A percentile compares a stretch with the other conserved stretches of the same genome.
Evolutionary conservation across 768 basidiomycete species (phyloP).

Genomic region (Russula dissimulans): DNA sequence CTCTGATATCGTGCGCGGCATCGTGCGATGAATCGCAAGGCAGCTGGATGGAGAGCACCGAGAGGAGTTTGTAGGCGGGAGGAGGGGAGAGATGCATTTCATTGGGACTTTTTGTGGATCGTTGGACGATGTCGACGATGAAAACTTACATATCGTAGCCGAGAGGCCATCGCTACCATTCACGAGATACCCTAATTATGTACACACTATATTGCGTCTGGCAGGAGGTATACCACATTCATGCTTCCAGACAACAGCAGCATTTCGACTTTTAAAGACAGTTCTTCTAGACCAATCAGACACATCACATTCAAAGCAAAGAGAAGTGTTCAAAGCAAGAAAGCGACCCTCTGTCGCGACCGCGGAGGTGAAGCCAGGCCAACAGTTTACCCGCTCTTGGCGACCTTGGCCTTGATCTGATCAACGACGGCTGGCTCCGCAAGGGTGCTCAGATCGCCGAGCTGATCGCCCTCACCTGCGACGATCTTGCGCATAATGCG

Average conservation of each 20-base stretch:
- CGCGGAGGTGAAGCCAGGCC: background rate
- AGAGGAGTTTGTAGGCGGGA: background rate
- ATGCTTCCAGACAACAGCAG: background rate
- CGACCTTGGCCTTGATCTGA: constrained; percentile 72
- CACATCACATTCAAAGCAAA: background rate
- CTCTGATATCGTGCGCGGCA: constrained; percentile 14
- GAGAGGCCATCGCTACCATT: constrained; percentile 13
- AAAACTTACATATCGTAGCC: background rate
- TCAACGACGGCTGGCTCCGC: constrained; percentile 87
- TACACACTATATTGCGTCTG: background rate
- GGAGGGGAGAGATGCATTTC: background rate
- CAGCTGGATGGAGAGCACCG: background rate
- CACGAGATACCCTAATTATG: constrained; percentile 10
- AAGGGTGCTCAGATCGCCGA: constrained; percentile 89
- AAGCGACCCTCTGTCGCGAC: no score
- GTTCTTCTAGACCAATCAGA: background rate
- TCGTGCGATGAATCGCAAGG: background rate
- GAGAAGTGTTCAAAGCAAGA: background rate
- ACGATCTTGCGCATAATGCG: constrained; percentile 96
- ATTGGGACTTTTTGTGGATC: background rate
- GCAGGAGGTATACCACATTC: background rate
- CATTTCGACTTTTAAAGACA: no score
- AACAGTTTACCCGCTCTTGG: constrained; percentile 19
- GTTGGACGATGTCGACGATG: constrained; percentile 13
- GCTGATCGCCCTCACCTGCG: constrained; percentile 87